Evolutionary conservation across 1,139 yeast species (phyloP).

Genomic region (Pichia sp.): DNA sequence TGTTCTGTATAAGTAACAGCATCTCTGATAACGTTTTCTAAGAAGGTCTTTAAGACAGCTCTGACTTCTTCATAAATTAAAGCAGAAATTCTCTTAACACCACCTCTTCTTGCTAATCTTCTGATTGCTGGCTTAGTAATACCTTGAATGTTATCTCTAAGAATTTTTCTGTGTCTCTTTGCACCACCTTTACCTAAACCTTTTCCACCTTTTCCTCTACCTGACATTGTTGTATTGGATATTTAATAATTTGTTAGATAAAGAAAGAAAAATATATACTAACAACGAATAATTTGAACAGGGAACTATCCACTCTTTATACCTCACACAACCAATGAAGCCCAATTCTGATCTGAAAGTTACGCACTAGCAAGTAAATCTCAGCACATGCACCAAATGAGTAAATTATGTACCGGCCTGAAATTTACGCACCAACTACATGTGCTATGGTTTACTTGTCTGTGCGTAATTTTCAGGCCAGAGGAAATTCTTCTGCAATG

Average conservation of each 20-base stretch:
- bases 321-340: neutral
- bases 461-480: neutral
- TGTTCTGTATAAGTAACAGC: constrained; percentile 99
- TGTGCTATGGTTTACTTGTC: neutral
- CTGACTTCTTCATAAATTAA: constrained; percentile 98
- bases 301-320: neutral
- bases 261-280: neutral
- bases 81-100: constrained; percentile 99
- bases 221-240: constrained; percentile 61
- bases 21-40: constrained; percentile 96
- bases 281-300: too few relatives aligned
- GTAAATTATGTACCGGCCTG: neutral
- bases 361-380: constrained; percentile 2
- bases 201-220: constrained; percentile 99
- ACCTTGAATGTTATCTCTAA: constrained; percentile 99
- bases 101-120: constrained; percentile 99
- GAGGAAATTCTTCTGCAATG: neutral
- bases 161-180: constrained; percentile 99
- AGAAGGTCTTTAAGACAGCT: constrained; percentile 91
- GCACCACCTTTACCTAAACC: constrained; percentile 99
- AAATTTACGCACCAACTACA: neutral
- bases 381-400: neutral
- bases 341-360: neutral
- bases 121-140: constrained; percentile 99
- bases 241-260: constrained; percentile 6